A percentile compares a stretch with the other conserved stretches of the same genome.
Conservation (phyloP, 768 basidiomycete genomes). For the Serendipita sp. region DNA sequence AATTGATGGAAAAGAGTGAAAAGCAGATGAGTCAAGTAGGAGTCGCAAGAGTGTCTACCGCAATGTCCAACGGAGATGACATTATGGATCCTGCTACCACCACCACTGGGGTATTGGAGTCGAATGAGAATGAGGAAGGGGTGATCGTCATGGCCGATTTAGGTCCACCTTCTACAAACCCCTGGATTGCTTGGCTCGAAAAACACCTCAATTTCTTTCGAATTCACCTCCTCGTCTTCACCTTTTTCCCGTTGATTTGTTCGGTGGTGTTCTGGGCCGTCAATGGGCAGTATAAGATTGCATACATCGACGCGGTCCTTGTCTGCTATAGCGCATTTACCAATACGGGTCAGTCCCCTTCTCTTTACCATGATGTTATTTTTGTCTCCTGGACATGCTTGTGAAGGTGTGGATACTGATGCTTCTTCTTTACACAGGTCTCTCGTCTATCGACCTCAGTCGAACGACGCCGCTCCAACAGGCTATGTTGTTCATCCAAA, state of each 20-base stretch:
- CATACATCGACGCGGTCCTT: not conserved
- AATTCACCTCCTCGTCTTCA: constrained; percentile 15
- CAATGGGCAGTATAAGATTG: not conserved
- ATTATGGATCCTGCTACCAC: no score
- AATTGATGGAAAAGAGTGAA: no score
- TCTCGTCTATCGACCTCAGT: not conserved
- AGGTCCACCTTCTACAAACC: not conserved
- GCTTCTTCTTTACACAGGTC: not conserved
- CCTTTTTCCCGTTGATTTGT: not conserved
- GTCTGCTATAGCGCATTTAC: not conserved
- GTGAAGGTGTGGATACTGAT: no score
- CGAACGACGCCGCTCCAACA: constrained; percentile 27
- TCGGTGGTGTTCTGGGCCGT: not conserved
- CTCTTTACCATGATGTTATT: not conserved
- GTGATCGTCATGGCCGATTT: not conserved
- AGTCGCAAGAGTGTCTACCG: no score
- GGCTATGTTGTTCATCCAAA: not conserved
- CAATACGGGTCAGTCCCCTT: not conserved
- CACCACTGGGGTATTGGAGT: no score
- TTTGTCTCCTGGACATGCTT: not conserved
- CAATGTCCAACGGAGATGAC: no score
- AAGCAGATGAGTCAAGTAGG: no score
- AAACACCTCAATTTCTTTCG: constrained; percentile 34
- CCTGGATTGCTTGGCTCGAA: not conserved
- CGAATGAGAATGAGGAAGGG: no score